Evolutionary conservation across 2,329 filamentous ascomycete species (phyloP).

Genomic region (Aspergillus quadrilineatus): DNA sequence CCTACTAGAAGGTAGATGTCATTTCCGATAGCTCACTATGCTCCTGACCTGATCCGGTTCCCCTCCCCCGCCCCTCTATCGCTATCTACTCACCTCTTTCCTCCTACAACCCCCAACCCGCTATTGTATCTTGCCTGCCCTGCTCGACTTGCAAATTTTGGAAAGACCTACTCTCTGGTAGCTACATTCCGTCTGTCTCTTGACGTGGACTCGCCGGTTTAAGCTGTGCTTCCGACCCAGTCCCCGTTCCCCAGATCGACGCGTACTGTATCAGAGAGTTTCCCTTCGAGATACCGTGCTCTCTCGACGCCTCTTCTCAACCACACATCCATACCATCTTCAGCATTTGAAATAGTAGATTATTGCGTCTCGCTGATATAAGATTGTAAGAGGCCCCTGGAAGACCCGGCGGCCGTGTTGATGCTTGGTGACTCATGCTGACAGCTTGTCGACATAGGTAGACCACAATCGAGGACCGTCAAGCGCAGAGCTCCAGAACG

Average conservation of each 20-base stretch:
- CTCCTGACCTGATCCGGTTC: conserved; percentile 25
- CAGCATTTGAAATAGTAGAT: not conserved
- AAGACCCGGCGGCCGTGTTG: not conserved
- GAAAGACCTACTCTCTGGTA: not conserved
- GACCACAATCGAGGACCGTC: not conserved
- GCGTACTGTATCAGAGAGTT: conserved; percentile 25
- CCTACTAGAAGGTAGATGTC: conserved; percentile 19
- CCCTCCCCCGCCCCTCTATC: conserved; percentile 19
- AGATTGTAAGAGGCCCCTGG: not conserved
- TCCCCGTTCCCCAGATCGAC: conserved; percentile 28
- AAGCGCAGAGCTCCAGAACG: conserved; percentile 5
- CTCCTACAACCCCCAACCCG: conserved; percentile 7
- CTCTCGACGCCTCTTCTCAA: conserved; percentile 7
- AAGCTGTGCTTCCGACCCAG: conserved; percentile 27
- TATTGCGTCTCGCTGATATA: not conserved
- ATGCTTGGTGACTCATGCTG: conserved; percentile 20
- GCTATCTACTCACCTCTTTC: conserved; percentile 13
- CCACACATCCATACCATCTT: not conserved
- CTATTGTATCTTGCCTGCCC: not conserved
- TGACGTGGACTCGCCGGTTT: conserved; percentile 15
- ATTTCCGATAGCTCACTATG: conserved; percentile 9
- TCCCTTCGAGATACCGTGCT: conserved; percentile 28
- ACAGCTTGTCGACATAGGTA: conserved; percentile 14
- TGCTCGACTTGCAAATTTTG: conserved; percentile 2
- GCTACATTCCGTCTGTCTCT: not conserved